Evolutionary conservation across 2,329 filamentous ascomycete genomes (phyloP).

Genomic region (Colletotrichum simmondsii): DNA sequence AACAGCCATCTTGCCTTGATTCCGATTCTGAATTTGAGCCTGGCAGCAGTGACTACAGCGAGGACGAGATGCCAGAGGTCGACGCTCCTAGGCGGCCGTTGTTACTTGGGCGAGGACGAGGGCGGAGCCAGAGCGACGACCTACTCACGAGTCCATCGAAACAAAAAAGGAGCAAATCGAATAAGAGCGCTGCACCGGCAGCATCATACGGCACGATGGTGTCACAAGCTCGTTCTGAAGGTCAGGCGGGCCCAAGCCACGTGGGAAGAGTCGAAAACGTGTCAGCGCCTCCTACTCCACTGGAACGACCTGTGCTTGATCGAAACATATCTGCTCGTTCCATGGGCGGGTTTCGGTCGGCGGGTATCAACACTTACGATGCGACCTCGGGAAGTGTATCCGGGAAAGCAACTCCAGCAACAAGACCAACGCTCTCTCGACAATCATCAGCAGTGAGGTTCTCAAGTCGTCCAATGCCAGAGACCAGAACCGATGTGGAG

Average conservation of each 20-base stretch:
- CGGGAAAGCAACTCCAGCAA: conserved; percentile 40
- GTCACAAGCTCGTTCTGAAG: conserved; percentile 29
- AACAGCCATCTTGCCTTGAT: conserved; percentile 40
- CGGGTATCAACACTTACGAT: conserved; percentile 27
- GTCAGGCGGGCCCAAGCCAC: conserved; percentile 24
- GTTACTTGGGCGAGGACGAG: conserved; percentile 34
- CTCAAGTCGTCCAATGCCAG: conserved; percentile 78
- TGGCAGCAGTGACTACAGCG: conserved; percentile 44
- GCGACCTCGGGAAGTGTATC: conserved; percentile 14
- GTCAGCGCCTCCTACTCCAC: conserved; percentile 28
- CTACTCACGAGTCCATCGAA: conserved; percentile 19
- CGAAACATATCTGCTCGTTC: conserved; percentile 30
- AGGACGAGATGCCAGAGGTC: conserved; percentile 37
- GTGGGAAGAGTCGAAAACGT: conserved; percentile 9
- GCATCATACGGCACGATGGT: conserved; percentile 41
- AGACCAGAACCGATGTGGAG: conserved; percentile 73
- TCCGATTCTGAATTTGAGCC: conserved; percentile 47
- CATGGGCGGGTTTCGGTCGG: conserved; percentile 16
- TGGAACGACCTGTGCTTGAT: conserved; percentile 25
- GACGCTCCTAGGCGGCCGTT: conserved; percentile 30
- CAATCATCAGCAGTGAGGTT: conserved; percentile 70
- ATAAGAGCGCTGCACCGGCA: conserved; percentile 14
- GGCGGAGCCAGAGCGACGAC: conserved; percentile 34
- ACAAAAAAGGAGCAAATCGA: conserved; percentile 31
- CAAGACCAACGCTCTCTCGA: conserved; percentile 60